Evolutionary conservation across 768 basidiomycete genomes (phyloP), one percentile per base, ranked within the genome.

Genomic region (Tricholoma terreum): DNA sequence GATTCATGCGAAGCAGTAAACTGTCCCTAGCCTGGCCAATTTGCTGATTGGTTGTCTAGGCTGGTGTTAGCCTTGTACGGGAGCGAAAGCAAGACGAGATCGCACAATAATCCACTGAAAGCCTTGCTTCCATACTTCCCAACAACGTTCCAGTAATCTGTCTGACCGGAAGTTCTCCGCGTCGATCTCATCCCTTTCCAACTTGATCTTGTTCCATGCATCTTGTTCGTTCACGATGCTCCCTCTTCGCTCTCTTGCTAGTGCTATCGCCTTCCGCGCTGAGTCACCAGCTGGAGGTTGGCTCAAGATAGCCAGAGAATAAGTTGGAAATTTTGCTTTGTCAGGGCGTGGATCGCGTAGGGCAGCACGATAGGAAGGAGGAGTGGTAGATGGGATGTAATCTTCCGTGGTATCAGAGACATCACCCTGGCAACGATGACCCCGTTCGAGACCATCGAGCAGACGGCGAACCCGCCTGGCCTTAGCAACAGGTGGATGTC

Each of bases 131-230:
- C 92, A 94, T 57, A 86, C 81, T 49, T 85, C 81, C 84, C 85
- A 89, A 64, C 84, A 92, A 14, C 83, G 83, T 63, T 86, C 84
- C 24, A 90, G 52, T 56, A 93, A 71, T 52, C 77, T 79, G 52
- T 85, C 82, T 30, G 82, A 74, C 43, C 86, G 77, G 69, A 86
- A 92, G 55, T 76, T 75, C 67, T 86, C 89, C 17, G 92, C 92
- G 27, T 84, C 80, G 62, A 80, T 75, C 65, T 92, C 86, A 61
- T 90, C 84, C 63, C 83, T 82, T 46, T 82, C 78, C 77, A 87
- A 82, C 65, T 81, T 79, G 33, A 91, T 84, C 60, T 85, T 89
- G 61, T 85, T 84, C 89, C 90, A 93, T 0, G 86, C 86, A 56
- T 89, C 86, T 54, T 87, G 83, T 65, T 87, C 83, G 63, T 88